A percentile compares a stretch with the other conserved stretches of the same genome.
Conservation (phyloP, 208 protist species). For the Trypanosoma theileri region DNA sequence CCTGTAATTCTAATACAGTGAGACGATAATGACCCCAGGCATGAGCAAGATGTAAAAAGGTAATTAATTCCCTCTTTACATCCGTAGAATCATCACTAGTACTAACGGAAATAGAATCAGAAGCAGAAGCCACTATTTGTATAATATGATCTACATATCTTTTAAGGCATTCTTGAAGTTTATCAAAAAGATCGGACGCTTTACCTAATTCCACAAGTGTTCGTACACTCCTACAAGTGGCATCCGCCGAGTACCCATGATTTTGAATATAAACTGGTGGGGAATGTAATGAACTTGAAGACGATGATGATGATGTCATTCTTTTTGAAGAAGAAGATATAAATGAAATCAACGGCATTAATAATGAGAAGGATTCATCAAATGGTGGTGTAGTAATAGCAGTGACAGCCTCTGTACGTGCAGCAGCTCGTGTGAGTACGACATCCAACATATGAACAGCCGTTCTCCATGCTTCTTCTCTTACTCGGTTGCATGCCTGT, state of each 20-base stretch:
- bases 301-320: background rate
- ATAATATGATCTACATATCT: slow-evolving; percentile 31
- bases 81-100: background rate
- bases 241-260: slow-evolving; percentile 50
- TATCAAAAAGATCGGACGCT: slow-evolving; percentile 22
- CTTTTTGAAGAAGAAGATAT: background rate
- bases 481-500: slow-evolving; percentile 8
- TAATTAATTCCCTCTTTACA: background rate
- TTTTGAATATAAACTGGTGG: slow-evolving; percentile 3
- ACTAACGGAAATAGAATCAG: slow-evolving; percentile 3
- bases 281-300: background rate
- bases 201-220: slow-evolving; percentile 45
- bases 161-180: slow-evolving; percentile 31
- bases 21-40: slow-evolving; percentile 45
- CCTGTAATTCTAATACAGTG: slow-evolving; percentile 40
- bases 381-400: slow-evolving; percentile 30
- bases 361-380: background rate
- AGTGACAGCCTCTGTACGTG: slow-evolving; percentile 7
- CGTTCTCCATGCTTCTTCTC: slow-evolving; percentile 9
- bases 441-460: slow-evolving; percentile 43
- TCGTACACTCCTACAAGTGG: slow-evolving; percentile 47
- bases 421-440: slow-evolving; percentile 26
- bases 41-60: slow-evolving; percentile 39
- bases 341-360: slow-evolving; percentile 7
- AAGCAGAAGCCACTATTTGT: slow-evolving; percentile 13